A percentile compares a stretch with the other conserved stretches of the same genome.
These are phyloP conservation scores for Euphorbia lathyris DNA, from an alignment of 345 rosid genomes.

Conservation along the genomic window DNA sequence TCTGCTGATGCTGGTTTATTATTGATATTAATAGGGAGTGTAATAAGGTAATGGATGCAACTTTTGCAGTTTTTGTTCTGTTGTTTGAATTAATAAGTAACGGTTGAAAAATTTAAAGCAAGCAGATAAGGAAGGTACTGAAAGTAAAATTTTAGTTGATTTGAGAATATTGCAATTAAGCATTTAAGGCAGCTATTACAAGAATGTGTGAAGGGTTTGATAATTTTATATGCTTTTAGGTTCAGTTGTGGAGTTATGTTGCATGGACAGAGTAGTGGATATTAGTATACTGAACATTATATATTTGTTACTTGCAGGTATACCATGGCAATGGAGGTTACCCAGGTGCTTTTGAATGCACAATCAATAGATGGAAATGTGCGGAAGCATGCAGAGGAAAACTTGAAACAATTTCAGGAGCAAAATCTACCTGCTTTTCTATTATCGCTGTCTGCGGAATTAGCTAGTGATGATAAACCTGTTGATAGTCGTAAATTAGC, in stretches of 20 bases:
- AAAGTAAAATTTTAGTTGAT: background rate
- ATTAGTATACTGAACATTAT: background rate
- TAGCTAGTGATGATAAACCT: slow-evolving; percentile 66
- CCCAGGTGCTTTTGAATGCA: slow-evolving; percentile 70
- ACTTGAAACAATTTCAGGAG: slow-evolving; percentile 61
- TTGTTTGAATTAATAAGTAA: too few relatives aligned
- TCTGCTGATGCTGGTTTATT: background rate
- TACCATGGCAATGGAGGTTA: slow-evolving; percentile 50
- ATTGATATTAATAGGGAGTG: background rate
- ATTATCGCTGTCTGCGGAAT: slow-evolving; percentile 62
- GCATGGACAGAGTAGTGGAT: background rate
- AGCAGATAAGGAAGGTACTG: too few relatives aligned
- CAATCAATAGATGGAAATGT: slow-evolving; percentile 66
- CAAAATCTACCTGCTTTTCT: slow-evolving; percentile 63
- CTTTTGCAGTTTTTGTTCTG: too few relatives aligned
- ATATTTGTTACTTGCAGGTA: slow-evolving; percentile 16
- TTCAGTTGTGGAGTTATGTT: background rate
- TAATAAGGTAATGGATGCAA: too few relatives aligned
- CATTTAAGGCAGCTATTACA: background rate
- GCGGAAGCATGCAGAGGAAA: slow-evolving; percentile 70
- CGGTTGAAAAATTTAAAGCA: background rate
- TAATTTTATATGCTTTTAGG: background rate
- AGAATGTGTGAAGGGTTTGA: background rate
- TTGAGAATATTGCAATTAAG: background rate
- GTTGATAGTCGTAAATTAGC: slow-evolving; percentile 73